phyloP scores from a whole-genome alignment of 805 yeast genomes.

The Starmera caribaea region DNA sequence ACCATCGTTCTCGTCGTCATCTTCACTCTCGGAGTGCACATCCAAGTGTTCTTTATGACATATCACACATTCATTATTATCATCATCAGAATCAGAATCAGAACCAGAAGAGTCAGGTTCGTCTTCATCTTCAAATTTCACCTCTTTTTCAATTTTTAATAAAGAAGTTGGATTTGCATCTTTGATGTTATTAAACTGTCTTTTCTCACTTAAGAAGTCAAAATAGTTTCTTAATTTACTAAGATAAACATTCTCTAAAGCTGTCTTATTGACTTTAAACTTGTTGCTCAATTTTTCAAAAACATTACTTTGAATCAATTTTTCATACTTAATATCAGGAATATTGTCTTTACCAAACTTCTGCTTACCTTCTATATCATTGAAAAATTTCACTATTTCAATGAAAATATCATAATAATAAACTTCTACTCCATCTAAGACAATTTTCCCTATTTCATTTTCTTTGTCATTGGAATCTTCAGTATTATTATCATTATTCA shows the following conservation, averaged over 20 bases:
- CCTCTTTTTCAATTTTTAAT: conserved; percentile 11
- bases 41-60: conserved; percentile 41
- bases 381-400: conserved; percentile 18
- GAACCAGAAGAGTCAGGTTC: conserved; percentile 4
- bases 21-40: conserved; percentile 20
- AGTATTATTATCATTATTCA: conserved; percentile 22
- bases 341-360: conserved; percentile 1
- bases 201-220: conserved; percentile 19
- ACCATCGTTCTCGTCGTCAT: neutral
- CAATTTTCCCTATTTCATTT: too few species aligned
- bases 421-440: conserved; percentile 9
- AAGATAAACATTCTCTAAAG: conserved; percentile 15
- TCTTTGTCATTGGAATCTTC: conserved; percentile 8
- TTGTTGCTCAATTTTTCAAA: conserved; percentile 19
- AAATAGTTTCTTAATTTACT: conserved; percentile 22
- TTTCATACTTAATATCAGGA: conserved; percentile 5
- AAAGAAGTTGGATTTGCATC: conserved; percentile 25
- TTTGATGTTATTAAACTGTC: conserved; percentile 13
- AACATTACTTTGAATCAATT: conserved; percentile 2
- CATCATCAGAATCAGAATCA: conserved; percentile 15
- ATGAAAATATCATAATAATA: conserved; percentile 32
- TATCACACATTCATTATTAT: conserved; percentile 25
- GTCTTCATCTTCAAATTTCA: conserved; percentile 5
- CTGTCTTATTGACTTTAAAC: conserved; percentile 5
- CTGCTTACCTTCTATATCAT: conserved; percentile 4